Percentiles rank a stretch among this genome's conserved stretches.
Conservation (phyloP, 495 filamentous ascomycete species). For the Lindgomyces ingoldianus region DNA sequence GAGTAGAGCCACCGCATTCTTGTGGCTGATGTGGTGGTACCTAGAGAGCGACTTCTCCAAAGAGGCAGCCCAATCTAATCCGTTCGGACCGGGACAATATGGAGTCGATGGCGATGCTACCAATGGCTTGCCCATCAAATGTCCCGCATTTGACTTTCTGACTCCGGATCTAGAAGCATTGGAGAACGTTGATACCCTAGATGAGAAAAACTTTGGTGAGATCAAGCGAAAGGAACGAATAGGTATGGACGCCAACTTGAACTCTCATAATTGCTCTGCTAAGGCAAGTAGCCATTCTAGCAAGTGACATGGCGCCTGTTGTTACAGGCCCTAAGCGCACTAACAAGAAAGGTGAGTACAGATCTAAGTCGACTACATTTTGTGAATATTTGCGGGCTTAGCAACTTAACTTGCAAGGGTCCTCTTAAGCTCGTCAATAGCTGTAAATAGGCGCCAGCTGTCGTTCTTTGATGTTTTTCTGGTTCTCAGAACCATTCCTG, state of each 20-base stretch:
- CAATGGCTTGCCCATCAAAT: constrained; percentile 71
- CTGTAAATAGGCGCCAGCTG: not conserved
- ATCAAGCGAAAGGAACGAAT: constrained; percentile 82
- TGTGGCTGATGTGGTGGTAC: constrained; percentile 99
- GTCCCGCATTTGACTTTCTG: constrained; percentile 76
- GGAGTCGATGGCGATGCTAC: constrained; percentile 52
- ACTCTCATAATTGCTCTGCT: constrained; percentile 4
- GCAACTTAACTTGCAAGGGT: not conserved
- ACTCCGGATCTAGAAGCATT: constrained; percentile 71
- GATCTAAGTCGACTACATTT: not conserved
- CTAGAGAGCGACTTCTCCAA: constrained; percentile 91
- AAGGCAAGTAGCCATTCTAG: constrained; percentile 33
- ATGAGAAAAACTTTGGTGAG: constrained; percentile 83
- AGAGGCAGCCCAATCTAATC: constrained; percentile 81
- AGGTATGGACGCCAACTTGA: constrained; percentile 50
- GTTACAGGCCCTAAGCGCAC: constrained; percentile 41
- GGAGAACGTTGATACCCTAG: constrained; percentile 88
- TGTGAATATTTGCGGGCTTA: too few species aligned
- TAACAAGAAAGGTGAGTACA: constrained; percentile 33
- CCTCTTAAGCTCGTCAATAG: not conserved
- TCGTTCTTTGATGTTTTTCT: not conserved
- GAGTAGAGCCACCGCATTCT: constrained; percentile 83
- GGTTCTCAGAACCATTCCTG: not conserved
- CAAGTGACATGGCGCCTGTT: constrained; percentile 40
- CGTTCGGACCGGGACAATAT: constrained; percentile 77